phyloP scores from a whole-genome alignment of 345 rosid species.

The Moricandia arvensis region DNA sequence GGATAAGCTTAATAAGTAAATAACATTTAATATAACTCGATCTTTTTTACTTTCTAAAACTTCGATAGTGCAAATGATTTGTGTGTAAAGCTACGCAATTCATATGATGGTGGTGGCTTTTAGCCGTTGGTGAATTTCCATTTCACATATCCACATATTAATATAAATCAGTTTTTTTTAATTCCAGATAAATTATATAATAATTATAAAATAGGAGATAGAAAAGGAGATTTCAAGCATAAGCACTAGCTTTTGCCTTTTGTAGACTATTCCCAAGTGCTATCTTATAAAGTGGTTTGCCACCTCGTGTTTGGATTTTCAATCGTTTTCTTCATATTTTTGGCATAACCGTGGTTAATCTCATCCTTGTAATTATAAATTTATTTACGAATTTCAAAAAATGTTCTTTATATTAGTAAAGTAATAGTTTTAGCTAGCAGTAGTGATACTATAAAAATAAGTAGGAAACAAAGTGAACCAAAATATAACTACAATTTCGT shows the following conservation, averaged over 20 bases:
- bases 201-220: not conserved
- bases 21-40: not conserved
- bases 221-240: constrained; percentile 2
- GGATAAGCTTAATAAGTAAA: constrained; percentile 34
- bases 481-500: not conserved
- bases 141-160: constrained; percentile 27
- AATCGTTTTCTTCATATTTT: not conserved
- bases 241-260: constrained; percentile 24
- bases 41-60: not conserved
- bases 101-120: constrained; percentile 13
- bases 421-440: too few species aligned
- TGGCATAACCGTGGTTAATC: constrained; percentile 17
- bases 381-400: not conserved
- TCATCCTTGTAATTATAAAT: not conserved
- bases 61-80: constrained; percentile 28
- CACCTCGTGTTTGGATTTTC: constrained; percentile 24
- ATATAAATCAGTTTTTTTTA: not conserved
- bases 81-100: constrained; percentile 15
- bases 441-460: not conserved
- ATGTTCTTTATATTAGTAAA: not conserved
- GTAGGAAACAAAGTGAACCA: not conserved
- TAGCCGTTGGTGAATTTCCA: constrained; percentile 22
- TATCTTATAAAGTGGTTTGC: constrained; percentile 30
- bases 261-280: constrained; percentile 36
- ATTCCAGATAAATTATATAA: not conserved